phyloP scores from a whole-genome alignment of 306 rosid species.

The Vigna hirtella region DNA sequence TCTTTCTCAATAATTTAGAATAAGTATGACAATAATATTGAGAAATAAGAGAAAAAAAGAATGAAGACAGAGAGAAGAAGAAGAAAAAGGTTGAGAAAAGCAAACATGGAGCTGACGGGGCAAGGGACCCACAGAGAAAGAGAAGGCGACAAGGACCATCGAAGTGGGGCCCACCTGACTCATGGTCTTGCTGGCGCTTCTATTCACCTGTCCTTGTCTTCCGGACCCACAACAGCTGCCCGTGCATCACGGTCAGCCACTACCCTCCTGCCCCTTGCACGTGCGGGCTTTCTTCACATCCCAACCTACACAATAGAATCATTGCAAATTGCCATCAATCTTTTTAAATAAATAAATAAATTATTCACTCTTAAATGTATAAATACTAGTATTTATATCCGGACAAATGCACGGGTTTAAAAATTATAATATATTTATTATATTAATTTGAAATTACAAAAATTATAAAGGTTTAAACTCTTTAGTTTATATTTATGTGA shows the following conservation, averaged over 20 bases:
- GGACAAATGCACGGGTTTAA: too few relatives aligned
- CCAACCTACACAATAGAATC: too few relatives aligned
- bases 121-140: constrained; percentile 57
- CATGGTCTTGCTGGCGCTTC: constrained; percentile 61
- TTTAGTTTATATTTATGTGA: too few relatives aligned
- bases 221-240: constrained; percentile 53
- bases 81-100: constrained; percentile 23
- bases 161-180: constrained; percentile 55
- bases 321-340: too few relatives aligned
- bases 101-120: constrained; percentile 68
- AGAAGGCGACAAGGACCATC: constrained; percentile 50
- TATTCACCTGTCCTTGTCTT: constrained; percentile 54
- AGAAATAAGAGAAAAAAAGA: background rate
- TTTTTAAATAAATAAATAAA: too few relatives aligned
- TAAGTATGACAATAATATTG: background rate
- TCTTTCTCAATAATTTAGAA: too few relatives aligned
- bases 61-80: background rate
- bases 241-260: constrained; percentile 52
- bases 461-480: too few relatives aligned
- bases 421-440: too few relatives aligned
- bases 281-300: constrained; percentile 40
- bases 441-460: too few relatives aligned
- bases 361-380: too few relatives aligned
- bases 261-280: constrained; percentile 50
- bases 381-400: too few relatives aligned